These are phyloP conservation scores for Drosera capensis DNA, from an alignment of 148 eudicot species.

Conservation along the genomic window DNA sequence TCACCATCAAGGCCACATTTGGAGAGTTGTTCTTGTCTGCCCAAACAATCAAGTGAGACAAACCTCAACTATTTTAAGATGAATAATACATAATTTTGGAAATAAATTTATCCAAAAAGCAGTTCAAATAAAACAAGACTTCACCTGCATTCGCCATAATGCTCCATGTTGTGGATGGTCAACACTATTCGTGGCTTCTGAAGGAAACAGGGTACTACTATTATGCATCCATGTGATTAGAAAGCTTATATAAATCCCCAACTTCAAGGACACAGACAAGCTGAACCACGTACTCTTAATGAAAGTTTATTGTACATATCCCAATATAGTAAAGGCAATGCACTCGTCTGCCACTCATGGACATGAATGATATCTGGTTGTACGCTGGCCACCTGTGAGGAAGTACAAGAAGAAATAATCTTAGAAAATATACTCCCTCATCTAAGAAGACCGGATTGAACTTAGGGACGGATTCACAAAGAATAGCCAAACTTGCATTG, in stretches of 20 bases:
- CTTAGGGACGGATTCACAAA: too few relatives aligned
- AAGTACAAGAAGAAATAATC: too few relatives aligned
- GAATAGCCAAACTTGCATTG: too few relatives aligned
- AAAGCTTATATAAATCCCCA: neutral
- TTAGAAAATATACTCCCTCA: too few relatives aligned
- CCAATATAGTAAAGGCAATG: slow-evolving; percentile 69
- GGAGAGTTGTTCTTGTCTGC: slow-evolving; percentile 61
- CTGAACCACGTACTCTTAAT: slow-evolving; percentile 38
- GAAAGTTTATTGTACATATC: slow-evolving; percentile 74
- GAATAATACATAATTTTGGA: neutral
- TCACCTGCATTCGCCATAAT: slow-evolving; percentile 90
- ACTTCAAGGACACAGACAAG: neutral
- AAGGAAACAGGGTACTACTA: slow-evolving; percentile 9
- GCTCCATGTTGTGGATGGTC: slow-evolving; percentile 95
- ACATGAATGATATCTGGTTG: slow-evolving; percentile 83
- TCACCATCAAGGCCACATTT: slow-evolving; percentile 80
- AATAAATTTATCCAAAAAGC: neutral
- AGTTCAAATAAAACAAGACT: neutral
- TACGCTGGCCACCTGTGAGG: slow-evolving; percentile 45
- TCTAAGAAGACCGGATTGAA: too few relatives aligned
- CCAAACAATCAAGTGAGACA: slow-evolving; percentile 6
- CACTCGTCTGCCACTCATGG: slow-evolving; percentile 90
- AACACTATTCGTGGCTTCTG: slow-evolving; percentile 77
- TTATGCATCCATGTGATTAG: neutral
- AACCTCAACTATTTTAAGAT: neutral